phyloP scores from a whole-genome alignment of 345 rosid species.

The Acer yangbiense region DNA sequence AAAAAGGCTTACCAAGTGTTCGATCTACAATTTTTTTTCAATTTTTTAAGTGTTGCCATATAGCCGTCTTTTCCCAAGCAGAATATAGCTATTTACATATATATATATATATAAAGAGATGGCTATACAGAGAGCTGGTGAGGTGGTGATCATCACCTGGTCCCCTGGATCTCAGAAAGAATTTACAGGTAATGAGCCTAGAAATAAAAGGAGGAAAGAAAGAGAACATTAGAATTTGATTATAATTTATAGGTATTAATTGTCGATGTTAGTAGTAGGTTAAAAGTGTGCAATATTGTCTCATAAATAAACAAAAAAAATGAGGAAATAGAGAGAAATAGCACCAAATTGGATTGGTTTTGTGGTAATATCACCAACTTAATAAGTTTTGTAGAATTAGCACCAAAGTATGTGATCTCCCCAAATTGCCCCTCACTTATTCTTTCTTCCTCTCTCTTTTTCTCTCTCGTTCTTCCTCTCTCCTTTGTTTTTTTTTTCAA shows the following conservation, averaged over 20 bases:
- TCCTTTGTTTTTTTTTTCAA: no score
- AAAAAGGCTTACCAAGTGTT: conserved; percentile 7
- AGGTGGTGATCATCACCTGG: no score
- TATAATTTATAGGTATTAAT: background rate
- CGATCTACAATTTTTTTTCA: background rate
- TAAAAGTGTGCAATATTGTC: background rate
- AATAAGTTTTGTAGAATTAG: no score
- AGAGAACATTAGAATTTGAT: background rate
- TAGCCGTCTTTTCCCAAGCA: background rate
- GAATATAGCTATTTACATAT: background rate
- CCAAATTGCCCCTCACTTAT: no score
- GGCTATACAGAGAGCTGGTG: background rate
- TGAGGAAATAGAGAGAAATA: no score
- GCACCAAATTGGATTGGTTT: no score
- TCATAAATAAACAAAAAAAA: background rate
- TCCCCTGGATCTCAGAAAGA: background rate
- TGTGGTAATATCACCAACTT: no score
- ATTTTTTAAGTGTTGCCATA: background rate
- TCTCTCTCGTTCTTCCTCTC: no score
- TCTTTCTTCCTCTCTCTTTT: no score
- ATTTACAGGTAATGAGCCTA: background rate
- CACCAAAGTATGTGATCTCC: no score
- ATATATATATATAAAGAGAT: no score
- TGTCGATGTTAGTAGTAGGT: conserved; percentile 1
- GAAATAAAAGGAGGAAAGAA: background rate